These are phyloP conservation scores for Aspergillus kassunensis DNA, from an alignment of 495 filamentous ascomycete genomes.

Conservation along the genomic window DNA sequence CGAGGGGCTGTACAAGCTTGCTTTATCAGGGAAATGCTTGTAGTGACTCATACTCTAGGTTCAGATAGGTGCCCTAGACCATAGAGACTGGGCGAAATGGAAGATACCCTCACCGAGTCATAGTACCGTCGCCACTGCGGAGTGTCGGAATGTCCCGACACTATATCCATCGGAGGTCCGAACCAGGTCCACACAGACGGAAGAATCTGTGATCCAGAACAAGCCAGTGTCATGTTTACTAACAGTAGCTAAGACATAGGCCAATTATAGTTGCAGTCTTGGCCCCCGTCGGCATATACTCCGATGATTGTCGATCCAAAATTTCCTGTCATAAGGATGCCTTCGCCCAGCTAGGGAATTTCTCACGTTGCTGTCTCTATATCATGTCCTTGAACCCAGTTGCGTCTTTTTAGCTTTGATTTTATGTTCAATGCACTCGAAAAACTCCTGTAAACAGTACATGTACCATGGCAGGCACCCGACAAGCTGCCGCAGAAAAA, in stretches of 20 bases:
- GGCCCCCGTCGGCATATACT: slow-evolving; percentile 5
- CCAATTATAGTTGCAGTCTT: slow-evolving; percentile 3
- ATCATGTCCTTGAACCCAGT: background rate
- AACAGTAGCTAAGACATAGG: background rate
- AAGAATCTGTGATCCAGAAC: background rate
- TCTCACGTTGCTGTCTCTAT: background rate
- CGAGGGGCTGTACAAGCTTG: no score
- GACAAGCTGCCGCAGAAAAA: slow-evolving; percentile 41
- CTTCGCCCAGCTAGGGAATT: background rate
- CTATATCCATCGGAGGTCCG: background rate
- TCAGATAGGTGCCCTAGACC: no score
- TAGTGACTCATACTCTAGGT: no score
- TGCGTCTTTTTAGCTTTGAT: background rate
- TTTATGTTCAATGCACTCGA: background rate
- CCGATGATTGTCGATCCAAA: background rate
- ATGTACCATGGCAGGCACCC: slow-evolving; percentile 15
- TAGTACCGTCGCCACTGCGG: no score
- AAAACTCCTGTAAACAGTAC: background rate
- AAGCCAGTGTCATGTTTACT: background rate
- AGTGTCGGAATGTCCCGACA: background rate
- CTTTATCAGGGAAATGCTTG: no score
- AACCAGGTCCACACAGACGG: background rate
- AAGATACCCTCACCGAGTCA: no score
- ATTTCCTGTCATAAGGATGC: background rate
- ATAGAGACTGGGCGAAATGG: no score